Evolutionary conservation across 257 asterid genomes (phyloP).

Genomic region (Cordia subcordata): DNA sequence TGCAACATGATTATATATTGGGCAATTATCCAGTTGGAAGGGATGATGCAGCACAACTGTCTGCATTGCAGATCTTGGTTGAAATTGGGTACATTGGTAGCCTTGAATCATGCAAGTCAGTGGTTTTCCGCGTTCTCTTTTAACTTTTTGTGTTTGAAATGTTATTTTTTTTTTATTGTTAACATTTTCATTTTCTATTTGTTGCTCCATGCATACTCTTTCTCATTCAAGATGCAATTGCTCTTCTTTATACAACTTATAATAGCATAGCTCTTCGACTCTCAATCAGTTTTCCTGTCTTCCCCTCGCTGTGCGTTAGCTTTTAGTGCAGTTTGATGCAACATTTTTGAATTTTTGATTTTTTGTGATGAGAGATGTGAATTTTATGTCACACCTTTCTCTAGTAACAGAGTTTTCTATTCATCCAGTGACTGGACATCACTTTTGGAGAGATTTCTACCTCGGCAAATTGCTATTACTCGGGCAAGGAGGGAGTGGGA

Average conservation of each 20-base stretch:
- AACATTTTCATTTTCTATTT: neutral
- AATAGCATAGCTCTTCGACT: too few species aligned
- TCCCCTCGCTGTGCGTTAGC: too few species aligned
- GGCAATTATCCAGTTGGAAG: slow-evolving; percentile 98
- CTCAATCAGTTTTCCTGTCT: too few species aligned
- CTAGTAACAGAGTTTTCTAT: slow-evolving; percentile 16
- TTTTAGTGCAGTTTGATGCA: neutral
- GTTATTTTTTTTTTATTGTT: slow-evolving; percentile 5
- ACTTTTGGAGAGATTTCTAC: slow-evolving; percentile 82
- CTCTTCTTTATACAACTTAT: too few species aligned
- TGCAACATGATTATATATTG: slow-evolving; percentile 86
- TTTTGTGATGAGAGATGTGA: neutral
- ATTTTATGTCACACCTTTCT: neutral
- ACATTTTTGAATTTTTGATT: neutral
- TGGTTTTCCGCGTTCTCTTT: slow-evolving; percentile 17
- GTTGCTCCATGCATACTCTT: too few species aligned
- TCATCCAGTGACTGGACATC: slow-evolving; percentile 80
- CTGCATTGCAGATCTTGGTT: slow-evolving; percentile 90
- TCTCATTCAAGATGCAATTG: too few species aligned
- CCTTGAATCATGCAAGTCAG: slow-evolving; percentile 94
- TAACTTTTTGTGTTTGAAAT: slow-evolving; percentile 1
- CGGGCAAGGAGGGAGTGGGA: slow-evolving; percentile 98
- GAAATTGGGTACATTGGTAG: slow-evolving; percentile 76
- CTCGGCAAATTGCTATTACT: slow-evolving; percentile 87
- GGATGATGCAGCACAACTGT: slow-evolving; percentile 98